phyloP scores from a whole-genome alignment of 352 stramenopile species.

The Halophytophthora polymorphica region DNA sequence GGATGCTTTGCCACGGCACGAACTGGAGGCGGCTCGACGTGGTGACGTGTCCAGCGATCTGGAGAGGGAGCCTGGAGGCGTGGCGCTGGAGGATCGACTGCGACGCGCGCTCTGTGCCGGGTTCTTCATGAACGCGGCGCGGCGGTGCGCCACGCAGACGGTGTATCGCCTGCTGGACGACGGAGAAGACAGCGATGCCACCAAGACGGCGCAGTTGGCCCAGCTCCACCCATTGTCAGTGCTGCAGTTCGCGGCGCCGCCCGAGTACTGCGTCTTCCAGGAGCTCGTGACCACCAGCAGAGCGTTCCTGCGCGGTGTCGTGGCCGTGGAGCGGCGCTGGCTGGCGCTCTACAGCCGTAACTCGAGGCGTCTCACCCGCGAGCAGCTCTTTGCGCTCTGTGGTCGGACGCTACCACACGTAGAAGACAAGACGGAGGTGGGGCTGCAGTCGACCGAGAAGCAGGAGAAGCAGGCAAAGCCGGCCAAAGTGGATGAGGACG shows the following conservation, averaged over 20 bases:
- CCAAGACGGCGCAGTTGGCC: constrained; percentile 39
- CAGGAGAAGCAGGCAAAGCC: constrained; percentile 4
- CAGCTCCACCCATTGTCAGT: constrained; percentile 68
- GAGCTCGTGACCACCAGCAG: constrained; percentile 74
- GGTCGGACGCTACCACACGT: constrained; percentile 24
- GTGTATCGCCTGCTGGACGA: constrained; percentile 47
- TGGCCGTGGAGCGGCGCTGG: constrained; percentile 53
- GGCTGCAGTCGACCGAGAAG: not conserved
- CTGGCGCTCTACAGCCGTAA: constrained; percentile 37
- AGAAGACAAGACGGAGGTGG: not conserved
- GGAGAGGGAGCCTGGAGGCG: not conserved
- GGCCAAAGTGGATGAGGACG: constrained; percentile 5
- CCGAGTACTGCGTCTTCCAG: constrained; percentile 62
- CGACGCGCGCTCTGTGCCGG: constrained; percentile 51
- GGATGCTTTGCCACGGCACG: constrained; percentile 20
- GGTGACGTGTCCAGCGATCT: not conserved
- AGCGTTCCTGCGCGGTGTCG: constrained; percentile 58
- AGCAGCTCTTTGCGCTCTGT: constrained; percentile 50
- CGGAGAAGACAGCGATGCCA: constrained; percentile 9
- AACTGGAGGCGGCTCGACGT: constrained; percentile 26
- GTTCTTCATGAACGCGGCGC: constrained; percentile 65
- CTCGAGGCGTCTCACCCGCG: constrained; percentile 25
- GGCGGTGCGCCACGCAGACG: constrained; percentile 54
- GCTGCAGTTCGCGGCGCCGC: constrained; percentile 41
- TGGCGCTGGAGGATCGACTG: constrained; percentile 32